Evolutionary conservation across 768 basidiomycete species (phyloP).

Genomic region (Dioszegia aurantiaca): DNA sequence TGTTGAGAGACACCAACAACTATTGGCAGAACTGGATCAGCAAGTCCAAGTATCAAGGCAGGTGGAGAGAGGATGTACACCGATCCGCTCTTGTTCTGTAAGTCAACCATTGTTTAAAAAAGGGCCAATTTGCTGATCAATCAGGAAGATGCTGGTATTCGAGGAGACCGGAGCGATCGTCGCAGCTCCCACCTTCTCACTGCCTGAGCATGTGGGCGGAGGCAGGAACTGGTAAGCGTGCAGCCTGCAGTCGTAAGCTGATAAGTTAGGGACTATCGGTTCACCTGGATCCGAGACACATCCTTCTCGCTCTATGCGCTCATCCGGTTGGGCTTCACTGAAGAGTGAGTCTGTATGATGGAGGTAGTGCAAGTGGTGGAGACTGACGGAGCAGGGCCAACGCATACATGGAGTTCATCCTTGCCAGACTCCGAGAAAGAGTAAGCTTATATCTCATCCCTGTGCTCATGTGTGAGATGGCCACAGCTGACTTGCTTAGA

Average conservation of each 20-base stretch:
- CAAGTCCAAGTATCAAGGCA: conserved; percentile 81
- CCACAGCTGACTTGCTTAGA: conserved; percentile 49
- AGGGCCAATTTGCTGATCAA: background rate
- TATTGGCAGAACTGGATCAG: conserved; percentile 90
- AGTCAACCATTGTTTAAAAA: conserved; percentile 7
- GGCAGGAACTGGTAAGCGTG: conserved; percentile 72
- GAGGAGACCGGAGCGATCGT: conserved; percentile 92
- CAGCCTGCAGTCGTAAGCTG: background rate
- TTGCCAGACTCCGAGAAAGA: conserved; percentile 72
- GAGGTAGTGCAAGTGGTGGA: conserved; percentile 2
- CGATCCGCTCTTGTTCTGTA: conserved; percentile 81
- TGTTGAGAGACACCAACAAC: conserved; percentile 62
- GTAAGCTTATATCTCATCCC: conserved; percentile 16
- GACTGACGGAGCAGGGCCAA: conserved; percentile 21
- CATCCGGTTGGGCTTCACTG: conserved; percentile 87
- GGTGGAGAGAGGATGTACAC: conserved; percentile 94
- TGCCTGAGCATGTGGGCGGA: conserved; percentile 89
- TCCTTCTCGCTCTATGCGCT: conserved; percentile 94
- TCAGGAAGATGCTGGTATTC: conserved; percentile 75
- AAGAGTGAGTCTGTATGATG: conserved; percentile 61
- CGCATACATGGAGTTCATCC: conserved; percentile 91
- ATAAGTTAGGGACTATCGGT: conserved; percentile 47
- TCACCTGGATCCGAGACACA: conserved; percentile 76
- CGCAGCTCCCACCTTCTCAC: conserved; percentile 89
- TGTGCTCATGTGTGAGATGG: background rate